Base-by-base conservation (phyloP, 2,329 filamentous ascomycete species). In the Neocatenulostroma microsporum region DNA sequence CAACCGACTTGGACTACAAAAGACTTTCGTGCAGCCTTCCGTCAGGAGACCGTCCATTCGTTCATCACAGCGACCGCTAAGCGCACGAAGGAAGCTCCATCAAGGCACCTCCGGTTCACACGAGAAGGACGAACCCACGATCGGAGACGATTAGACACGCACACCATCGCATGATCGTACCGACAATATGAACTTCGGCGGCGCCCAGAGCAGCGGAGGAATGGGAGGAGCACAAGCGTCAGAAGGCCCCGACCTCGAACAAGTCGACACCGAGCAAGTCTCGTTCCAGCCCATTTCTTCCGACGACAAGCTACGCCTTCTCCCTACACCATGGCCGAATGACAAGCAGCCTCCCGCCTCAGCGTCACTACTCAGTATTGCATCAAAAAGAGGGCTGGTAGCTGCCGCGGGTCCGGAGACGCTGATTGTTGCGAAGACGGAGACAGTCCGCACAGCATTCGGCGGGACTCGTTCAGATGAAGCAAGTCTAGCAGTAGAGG, bases 351-450 rank as follows among this genome's bases (percentile, higher is more conserved):
- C 91, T 21, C 70, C 82, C 2, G 70, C 84, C 4, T 86, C 82
- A 29, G 78, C 86, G 10, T 93, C 85, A 2, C 79, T 98, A 24
- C 70, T 98, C 44, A 83, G 82, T 56, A 74, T 96, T 48, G 87
- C 89, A 37, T 80, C 85, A 21, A 76, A 72, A 42, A 80, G 78
- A 60, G 86, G 86, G 26, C 72, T 98, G 15, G 70, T 95, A 37
- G 89, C 89, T 20, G 91, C 88, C 32, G 91, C 84, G 34, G 84
- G 85, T 12, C 89, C 89, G 24, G 80, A 93, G 52, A 73, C 73
- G 33, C 72, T 98, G 29, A 69, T 84, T 41, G 63, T 98, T 40
- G 78, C 84, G 21, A 79, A 74, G 3, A 93, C 89, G 11, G 78
- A 88, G 37, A 73, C 78, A 3, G 74, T 94, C 30, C 78, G 88